Conservation (phyloP, 2,329 filamentous ascomycete genomes). For the Cladophialophora yegresii region DNA sequence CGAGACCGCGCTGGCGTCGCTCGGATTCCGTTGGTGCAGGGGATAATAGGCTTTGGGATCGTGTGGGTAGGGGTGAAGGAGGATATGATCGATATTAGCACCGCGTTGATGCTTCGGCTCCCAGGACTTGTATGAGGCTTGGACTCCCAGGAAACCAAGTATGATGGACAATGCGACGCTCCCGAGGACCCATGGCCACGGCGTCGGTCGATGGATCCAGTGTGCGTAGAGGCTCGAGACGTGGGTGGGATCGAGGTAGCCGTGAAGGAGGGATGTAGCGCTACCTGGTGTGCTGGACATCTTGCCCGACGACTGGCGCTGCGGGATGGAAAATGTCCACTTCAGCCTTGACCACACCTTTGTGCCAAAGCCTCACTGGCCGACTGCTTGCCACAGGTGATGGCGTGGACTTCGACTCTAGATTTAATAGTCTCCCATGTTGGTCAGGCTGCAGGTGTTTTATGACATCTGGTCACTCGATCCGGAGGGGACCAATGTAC, state of each 20-base stretch:
- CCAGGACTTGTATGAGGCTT: slow-evolving; percentile 25
- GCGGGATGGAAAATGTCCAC: not conserved
- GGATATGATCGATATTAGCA: slow-evolving; percentile 1
- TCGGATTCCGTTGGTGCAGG: slow-evolving; percentile 7
- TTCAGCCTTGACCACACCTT: not conserved
- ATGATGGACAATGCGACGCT: slow-evolving; percentile 21
- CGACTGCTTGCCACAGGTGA: not conserved
- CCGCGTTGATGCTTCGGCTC: slow-evolving; percentile 7
- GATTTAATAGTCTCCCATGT: not conserved
- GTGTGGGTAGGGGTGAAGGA: slow-evolving; percentile 1
- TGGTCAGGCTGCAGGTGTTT: not conserved
- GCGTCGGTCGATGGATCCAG: slow-evolving; percentile 20
- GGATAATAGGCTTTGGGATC: slow-evolving; percentile 13
- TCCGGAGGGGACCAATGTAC: slow-evolving; percentile 3
- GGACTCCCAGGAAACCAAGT: slow-evolving; percentile 23
- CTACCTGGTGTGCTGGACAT: slow-evolving; percentile 1
- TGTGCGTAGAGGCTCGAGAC: slow-evolving; percentile 14
- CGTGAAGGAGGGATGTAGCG: slow-evolving; percentile 4
- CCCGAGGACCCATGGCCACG: slow-evolving; percentile 22
- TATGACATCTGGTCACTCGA: not conserved
- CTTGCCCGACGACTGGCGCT: not conserved
- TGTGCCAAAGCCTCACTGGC: not conserved
- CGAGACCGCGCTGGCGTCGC: not conserved
- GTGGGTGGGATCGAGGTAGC: slow-evolving; percentile 17
- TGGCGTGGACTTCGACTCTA: not conserved